These are phyloP conservation scores for Candida tropicalis DNA, from an alignment of 1,139 yeast species.

Conservation along the genomic window DNA sequence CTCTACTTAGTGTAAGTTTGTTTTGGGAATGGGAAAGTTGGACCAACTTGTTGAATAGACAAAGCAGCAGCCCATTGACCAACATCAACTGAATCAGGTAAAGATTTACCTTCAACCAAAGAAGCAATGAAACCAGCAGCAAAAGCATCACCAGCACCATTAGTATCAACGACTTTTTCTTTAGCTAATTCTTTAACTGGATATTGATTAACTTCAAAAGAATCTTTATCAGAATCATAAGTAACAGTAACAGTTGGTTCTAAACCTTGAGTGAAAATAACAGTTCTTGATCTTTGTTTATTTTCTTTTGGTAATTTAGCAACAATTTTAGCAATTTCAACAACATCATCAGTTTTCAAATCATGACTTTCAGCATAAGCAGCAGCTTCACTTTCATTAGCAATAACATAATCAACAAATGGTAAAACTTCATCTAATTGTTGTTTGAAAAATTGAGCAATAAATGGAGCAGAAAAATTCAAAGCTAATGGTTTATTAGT, in stretches of 20 bases:
- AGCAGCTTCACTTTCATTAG: constrained; percentile 97
- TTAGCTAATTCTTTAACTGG: constrained; percentile 73
- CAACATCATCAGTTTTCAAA: constrained; percentile 56
- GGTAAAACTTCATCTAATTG: constrained; percentile 80
- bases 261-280: constrained; percentile 89
- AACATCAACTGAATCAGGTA: constrained; percentile 67
- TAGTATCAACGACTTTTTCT: constrained; percentile 80
- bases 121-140: constrained; percentile 98
- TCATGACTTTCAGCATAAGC: constrained; percentile 89
- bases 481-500: constrained; percentile 80
- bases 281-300: constrained; percentile 72
- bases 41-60: constrained; percentile 92
- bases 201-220: constrained; percentile 51
- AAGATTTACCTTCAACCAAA: constrained; percentile 69
- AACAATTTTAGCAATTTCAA: constrained; percentile 77
- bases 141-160: constrained; percentile 99
- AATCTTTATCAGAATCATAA: constrained; percentile 48
- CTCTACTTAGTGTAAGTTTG: constrained; percentile 48
- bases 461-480: constrained; percentile 96
- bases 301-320: constrained; percentile 81
- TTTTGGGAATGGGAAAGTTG: constrained; percentile 87
- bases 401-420: constrained; percentile 89
- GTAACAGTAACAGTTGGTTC: constrained; percentile 83
- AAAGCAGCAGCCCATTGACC: constrained; percentile 98
- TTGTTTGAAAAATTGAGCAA: constrained; percentile 93